phyloP scores from a whole-genome alignment of 2,329 filamentous ascomycete genomes.

The Fusarium sp. region DNA sequence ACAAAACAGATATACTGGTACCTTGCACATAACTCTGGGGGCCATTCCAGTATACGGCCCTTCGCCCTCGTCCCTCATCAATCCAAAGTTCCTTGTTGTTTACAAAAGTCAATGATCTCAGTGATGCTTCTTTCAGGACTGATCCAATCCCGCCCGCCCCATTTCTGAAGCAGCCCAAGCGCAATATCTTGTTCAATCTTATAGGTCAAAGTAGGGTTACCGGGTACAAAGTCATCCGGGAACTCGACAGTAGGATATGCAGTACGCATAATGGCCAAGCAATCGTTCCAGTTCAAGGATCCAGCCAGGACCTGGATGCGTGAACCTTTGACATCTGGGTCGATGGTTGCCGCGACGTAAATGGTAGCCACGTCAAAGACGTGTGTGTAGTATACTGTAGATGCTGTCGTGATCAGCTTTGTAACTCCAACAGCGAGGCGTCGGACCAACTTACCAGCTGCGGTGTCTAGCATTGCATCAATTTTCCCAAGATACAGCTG shows the following conservation, averaged over 20 bases:
- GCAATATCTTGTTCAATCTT: slow-evolving; percentile 8
- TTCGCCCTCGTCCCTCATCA: background rate
- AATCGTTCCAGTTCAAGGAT: background rate
- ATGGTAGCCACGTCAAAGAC: background rate
- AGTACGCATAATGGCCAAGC: background rate
- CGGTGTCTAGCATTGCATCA: background rate
- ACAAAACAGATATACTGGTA: background rate
- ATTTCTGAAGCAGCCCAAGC: slow-evolving; percentile 2
- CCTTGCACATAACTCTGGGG: background rate
- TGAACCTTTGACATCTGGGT: background rate
- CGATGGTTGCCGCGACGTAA: background rate
- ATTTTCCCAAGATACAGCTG: slow-evolving; percentile 5
- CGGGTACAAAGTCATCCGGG: background rate
- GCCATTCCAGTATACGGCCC: background rate
- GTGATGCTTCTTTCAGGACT: background rate
- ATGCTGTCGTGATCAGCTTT: background rate
- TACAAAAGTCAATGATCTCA: background rate
- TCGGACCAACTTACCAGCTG: background rate
- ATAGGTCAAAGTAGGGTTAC: background rate
- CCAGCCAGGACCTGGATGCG: background rate
- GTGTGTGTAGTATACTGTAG: background rate
- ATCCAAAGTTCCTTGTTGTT: background rate
- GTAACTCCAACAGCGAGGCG: background rate
- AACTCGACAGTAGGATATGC: slow-evolving; percentile 1
- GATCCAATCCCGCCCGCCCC: slow-evolving; percentile 2